These are phyloP conservation scores for Colletotrichum somersetense DNA, from an alignment of 2,329 filamentous ascomycete genomes.

Conservation along the genomic window DNA sequence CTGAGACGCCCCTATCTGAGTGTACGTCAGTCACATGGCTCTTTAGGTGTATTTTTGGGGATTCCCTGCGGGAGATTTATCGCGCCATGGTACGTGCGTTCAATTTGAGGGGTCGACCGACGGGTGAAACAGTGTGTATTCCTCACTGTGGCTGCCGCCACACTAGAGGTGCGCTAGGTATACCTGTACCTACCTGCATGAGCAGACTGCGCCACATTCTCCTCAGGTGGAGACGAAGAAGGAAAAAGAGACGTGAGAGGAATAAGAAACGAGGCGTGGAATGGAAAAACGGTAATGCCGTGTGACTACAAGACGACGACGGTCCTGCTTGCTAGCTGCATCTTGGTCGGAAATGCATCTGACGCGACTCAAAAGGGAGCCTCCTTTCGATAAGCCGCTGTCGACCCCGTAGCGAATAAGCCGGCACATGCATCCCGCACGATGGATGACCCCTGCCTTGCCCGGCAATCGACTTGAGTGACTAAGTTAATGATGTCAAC, in stretches of 20 bases:
- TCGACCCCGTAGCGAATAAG: neutral
- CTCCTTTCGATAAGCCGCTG: neutral
- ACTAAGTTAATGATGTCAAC: neutral
- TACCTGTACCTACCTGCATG: too few relatives aligned
- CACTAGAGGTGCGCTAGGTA: neutral
- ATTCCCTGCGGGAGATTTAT: too few relatives aligned
- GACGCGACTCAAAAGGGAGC: neutral
- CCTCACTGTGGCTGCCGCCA: neutral
- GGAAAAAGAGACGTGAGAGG: neutral
- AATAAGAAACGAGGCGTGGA: neutral
- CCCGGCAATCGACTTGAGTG: neutral
- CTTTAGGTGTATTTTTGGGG: too few relatives aligned
- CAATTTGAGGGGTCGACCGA: too few relatives aligned
- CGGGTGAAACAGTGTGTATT: too few relatives aligned
- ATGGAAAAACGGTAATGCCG: neutral
- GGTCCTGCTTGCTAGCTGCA: neutral
- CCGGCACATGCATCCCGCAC: neutral
- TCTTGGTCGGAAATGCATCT: neutral
- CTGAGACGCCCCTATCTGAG: too few relatives aligned
- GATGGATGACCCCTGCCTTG: neutral
- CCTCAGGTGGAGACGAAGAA: neutral
- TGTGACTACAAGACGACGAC: neutral
- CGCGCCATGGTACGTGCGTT: too few relatives aligned
- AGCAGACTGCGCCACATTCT: neutral
- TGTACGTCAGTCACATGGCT: too few relatives aligned